These are phyloP conservation scores for Symbiotaphrina buchneri DNA, from an alignment of 495 filamentous ascomycete genomes.

Conservation along the genomic window DNA sequence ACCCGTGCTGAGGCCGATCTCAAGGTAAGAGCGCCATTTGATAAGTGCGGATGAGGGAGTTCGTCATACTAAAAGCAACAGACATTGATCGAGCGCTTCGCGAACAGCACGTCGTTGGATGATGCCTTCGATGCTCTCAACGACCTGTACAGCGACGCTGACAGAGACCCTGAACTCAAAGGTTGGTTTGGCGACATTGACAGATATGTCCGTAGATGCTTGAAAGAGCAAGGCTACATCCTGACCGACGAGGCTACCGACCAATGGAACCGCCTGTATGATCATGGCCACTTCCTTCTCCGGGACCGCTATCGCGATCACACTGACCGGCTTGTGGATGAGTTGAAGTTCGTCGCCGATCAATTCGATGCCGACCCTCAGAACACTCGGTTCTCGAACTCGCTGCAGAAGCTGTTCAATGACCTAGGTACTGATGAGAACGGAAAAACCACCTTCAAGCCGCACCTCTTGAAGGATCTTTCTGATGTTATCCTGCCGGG, in stretches of 20 bases:
- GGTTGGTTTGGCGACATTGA: slow-evolving; percentile 73
- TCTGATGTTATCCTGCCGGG: slow-evolving; percentile 69
- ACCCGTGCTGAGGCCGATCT: slow-evolving; percentile 56
- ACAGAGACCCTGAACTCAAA: slow-evolving; percentile 69
- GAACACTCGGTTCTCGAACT: slow-evolving; percentile 56
- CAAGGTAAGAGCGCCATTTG: slow-evolving; percentile 25
- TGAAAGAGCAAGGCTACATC: slow-evolving; percentile 79
- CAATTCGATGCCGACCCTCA: slow-evolving; percentile 78
- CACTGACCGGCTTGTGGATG: slow-evolving; percentile 70
- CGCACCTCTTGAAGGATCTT: slow-evolving; percentile 73
- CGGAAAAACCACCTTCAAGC: slow-evolving; percentile 78
- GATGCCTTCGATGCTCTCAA: slow-evolving; percentile 76
- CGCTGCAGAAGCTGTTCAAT: slow-evolving; percentile 66
- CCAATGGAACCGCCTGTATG: slow-evolving; percentile 69
- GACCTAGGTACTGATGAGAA: slow-evolving; percentile 69
- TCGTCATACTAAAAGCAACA: slow-evolving; percentile 27
- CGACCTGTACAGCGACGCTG: slow-evolving; percentile 74
- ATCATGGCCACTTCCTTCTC: slow-evolving; percentile 71
- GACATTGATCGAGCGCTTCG: slow-evolving; percentile 84
- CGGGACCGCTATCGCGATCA: slow-evolving; percentile 74
- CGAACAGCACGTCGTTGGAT: slow-evolving; percentile 75
- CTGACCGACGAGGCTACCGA: slow-evolving; percentile 61
- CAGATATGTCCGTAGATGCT: slow-evolving; percentile 54
- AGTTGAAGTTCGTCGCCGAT: slow-evolving; percentile 68
- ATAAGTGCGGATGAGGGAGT: neutral